Evolutionary conservation across 768 basidiomycete genomes (phyloP), one percentile per base, ranked within the genome.

Genomic region (Tricholoma terreum): DNA sequence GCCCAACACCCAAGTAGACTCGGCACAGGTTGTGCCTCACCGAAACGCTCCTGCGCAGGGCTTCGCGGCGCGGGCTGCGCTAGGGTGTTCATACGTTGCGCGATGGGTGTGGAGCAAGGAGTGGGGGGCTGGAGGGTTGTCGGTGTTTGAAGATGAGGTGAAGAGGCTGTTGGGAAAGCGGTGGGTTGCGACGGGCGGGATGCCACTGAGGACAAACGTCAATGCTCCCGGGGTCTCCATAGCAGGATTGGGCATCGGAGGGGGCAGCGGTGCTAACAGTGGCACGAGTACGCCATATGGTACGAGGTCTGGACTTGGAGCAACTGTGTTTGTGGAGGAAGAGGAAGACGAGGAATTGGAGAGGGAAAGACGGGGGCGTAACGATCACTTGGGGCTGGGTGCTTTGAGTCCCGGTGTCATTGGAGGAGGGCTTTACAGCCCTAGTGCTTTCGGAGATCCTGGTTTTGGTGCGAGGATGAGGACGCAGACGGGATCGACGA

Each of bases 81-180:
- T 93, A 3, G 91, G 91, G 0, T 81, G 83, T 0, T 89, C 91
- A 1, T 93, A 90, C 65, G 73, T 90, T 40, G 92, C 90, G 27
- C 80, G 92, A 7, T 94, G 92, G 91, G 86, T 90, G 42, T 93
- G 90, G 90, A 84, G 88, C 38, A 80, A 84, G 61, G 86, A 90
- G 63, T 69, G 76, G 75, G 73, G 74, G 21, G 65, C 74, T 3
- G 73, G 77, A 34, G 74, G 81, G 6, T 74, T 84, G 21, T 82
- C 80, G 21, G 84, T 81, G 22, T 93, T 88, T 61, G 91, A 93
- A 67, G 92, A 93, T 56, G 91, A 93, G 71, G 81, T 92, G 54
- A 77, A 82, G 57, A 73, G 89, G 63, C 64, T 93, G 50, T 75
- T 90, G 35, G 81, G 81, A 45, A 90, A 89, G 70, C 77, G 89